A percentile compares a stretch with the other conserved stretches of the same genome.
These are phyloP conservation scores for Arctostaphylos glauca DNA, from an alignment of 148 eudicot genomes.

Conservation along the genomic window DNA sequence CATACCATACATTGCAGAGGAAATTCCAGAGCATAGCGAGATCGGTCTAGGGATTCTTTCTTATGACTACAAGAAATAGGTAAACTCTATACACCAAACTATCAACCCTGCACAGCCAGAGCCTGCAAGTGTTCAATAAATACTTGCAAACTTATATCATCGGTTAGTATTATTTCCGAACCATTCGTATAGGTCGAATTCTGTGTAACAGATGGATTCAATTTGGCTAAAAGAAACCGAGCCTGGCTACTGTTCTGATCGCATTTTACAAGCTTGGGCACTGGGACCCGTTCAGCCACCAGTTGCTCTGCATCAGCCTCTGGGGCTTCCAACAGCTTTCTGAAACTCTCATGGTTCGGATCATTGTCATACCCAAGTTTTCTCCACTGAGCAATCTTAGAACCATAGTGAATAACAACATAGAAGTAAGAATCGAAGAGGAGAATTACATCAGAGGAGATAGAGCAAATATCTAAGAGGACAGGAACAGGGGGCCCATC, in stretches of 20 bases:
- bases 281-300: constrained; percentile 71
- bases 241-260: constrained; percentile 98
- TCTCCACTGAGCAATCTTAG: constrained; percentile 85
- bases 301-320: constrained; percentile 81
- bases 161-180: constrained; percentile 75
- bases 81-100: constrained; percentile 6
- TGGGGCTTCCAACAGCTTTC: constrained; percentile 79
- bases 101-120: constrained; percentile 83
- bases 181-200: constrained; percentile 63
- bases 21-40: neutral
- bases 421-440: constrained; percentile 88
- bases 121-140: constrained; percentile 87
- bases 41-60: neutral
- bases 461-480: constrained; percentile 76
- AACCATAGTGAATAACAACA: constrained; percentile 87
- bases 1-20: constrained; percentile 6
- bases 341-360: constrained; percentile 73
- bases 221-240: constrained; percentile 90
- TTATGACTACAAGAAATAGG: neutral
- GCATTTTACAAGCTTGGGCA: constrained; percentile 75
- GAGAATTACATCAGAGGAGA: constrained; percentile 82
- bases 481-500: constrained; percentile 92
- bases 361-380: constrained; percentile 84
- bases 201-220: constrained; percentile 93
- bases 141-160: constrained; percentile 90